Conservation (phyloP, 345 rosid species). For the Eucalyptus viminalis region DNA sequence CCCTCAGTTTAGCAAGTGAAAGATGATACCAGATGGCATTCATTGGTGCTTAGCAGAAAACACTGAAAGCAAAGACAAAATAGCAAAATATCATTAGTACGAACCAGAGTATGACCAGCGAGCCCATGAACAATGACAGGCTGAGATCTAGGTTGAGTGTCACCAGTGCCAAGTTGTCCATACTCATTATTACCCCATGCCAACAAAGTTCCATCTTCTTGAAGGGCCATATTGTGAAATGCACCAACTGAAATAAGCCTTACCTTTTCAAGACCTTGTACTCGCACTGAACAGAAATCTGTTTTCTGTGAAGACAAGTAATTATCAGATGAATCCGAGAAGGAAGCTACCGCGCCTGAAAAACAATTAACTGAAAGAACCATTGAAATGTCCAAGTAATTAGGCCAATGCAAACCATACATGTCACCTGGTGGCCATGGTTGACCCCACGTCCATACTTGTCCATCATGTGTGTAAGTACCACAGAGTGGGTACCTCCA, state of each 20-base stretch:
- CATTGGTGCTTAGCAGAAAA: not conserved
- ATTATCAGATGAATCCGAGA: not conserved
- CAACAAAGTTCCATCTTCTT: slow-evolving; percentile 91
- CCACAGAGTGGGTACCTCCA: slow-evolving; percentile 98
- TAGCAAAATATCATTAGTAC: slow-evolving; percentile 5
- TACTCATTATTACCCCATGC: slow-evolving; percentile 99
- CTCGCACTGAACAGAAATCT: slow-evolving; percentile 90
- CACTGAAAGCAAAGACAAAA: not conserved
- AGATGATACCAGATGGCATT: not conserved
- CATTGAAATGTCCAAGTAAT: not conserved
- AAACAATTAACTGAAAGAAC: not conserved
- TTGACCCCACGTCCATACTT: slow-evolving; percentile 99
- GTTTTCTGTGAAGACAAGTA: slow-evolving; percentile 48
- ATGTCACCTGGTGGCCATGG: slow-evolving; percentile 99
- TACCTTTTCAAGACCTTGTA: slow-evolving; percentile 94
- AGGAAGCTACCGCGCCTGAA: not conserved
- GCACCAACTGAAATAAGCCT: slow-evolving; percentile 92
- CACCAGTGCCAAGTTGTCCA: slow-evolving; percentile 99
- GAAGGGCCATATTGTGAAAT: slow-evolving; percentile 93
- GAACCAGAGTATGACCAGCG: slow-evolving; percentile 69
- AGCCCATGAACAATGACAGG: slow-evolving; percentile 92
- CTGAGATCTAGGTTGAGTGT: slow-evolving; percentile 97
- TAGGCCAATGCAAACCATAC: slow-evolving; percentile 18
- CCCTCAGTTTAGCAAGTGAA: not conserved
- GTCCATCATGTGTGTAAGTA: slow-evolving; percentile 84